These are phyloP conservation scores for Phytophthora colocasiae DNA, from an alignment of 352 stramenopile species.

Conservation along the genomic window DNA sequence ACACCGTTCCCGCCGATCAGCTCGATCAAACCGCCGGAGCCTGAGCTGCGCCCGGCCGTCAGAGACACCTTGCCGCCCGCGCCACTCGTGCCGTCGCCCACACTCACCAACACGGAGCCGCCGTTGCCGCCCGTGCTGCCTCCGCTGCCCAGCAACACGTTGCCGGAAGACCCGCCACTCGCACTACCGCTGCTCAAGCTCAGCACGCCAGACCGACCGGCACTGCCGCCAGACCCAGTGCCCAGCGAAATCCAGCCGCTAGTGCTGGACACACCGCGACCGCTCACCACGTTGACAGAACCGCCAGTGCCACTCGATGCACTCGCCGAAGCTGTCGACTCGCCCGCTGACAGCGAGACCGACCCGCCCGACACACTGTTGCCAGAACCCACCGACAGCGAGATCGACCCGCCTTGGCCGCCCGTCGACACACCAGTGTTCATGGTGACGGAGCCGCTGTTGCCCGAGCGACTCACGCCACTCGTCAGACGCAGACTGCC, in stretches of 20 bases:
- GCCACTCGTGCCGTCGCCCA: too few species aligned
- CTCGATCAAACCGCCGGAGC: background rate
- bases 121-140: too few species aligned
- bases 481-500: constrained; percentile 22
- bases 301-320: constrained; percentile 13
- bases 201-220: too few species aligned
- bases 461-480: constrained; percentile 23
- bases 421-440: constrained; percentile 10
- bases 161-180: too few species aligned
- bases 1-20: background rate
- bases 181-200: too few species aligned
- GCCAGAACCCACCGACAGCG: constrained; percentile 10
- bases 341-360: constrained; percentile 15
- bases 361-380: constrained; percentile 18
- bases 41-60: constrained; percentile 9
- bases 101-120: too few species aligned
- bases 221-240: constrained; percentile 7
- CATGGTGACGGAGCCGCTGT: constrained; percentile 25
- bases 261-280: constrained; percentile 23
- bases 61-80: constrained; percentile 23
- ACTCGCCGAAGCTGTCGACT: constrained; percentile 11
- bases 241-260: constrained; percentile 31
- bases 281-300: constrained; percentile 26
- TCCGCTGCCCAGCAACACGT: too few species aligned
- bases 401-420: constrained; percentile 14